Percentiles rank a stretch among this genome's conserved stretches.
phyloP scores from a whole-genome alignment of 352 stramenopile species.

The Phytophthora chlamydospora region DNA sequence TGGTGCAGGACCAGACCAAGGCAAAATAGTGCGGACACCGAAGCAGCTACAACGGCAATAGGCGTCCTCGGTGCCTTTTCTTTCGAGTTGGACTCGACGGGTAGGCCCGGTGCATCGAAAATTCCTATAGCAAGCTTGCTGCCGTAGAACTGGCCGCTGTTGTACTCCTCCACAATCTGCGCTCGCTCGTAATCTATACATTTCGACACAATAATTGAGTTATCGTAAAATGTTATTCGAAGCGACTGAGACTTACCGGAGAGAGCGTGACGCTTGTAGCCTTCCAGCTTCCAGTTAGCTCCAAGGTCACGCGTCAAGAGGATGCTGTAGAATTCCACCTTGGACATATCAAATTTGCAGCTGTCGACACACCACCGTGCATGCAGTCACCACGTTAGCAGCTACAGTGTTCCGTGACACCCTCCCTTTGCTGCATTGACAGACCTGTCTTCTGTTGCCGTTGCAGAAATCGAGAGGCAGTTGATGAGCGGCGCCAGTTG shows the following conservation, averaged over 20 bases:
- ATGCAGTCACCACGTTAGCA: not conserved
- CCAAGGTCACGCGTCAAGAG: constrained; percentile 47
- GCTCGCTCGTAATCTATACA: constrained; percentile 52
- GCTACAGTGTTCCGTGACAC: not conserved
- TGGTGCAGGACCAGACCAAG: constrained; percentile 65
- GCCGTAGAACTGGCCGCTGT: constrained; percentile 61
- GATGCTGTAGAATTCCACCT: constrained; percentile 72
- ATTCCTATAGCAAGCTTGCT: constrained; percentile 71
- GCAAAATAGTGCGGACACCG: constrained; percentile 46
- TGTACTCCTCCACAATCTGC: constrained; percentile 65
- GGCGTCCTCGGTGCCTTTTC: constrained; percentile 38
- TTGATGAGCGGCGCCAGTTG: constrained; percentile 53
- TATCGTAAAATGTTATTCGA: too few relatives aligned
- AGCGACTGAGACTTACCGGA: constrained; percentile 36
- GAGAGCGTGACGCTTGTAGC: constrained; percentile 63
- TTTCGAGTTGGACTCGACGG: constrained; percentile 41
- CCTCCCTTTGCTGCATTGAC: not conserved
- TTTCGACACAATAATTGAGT: not conserved
- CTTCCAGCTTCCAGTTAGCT: constrained; percentile 49
- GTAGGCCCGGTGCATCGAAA: constrained; percentile 52
- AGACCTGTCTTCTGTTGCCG: constrained; percentile 15
- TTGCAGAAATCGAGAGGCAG: constrained; percentile 26
- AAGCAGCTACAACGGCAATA: constrained; percentile 48
- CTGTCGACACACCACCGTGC: constrained; percentile 19
- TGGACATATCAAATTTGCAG: constrained; percentile 67